Evolutionary conservation across 345 rosid genomes (phyloP).

Genomic region (Melaleuca quinquenervia): DNA sequence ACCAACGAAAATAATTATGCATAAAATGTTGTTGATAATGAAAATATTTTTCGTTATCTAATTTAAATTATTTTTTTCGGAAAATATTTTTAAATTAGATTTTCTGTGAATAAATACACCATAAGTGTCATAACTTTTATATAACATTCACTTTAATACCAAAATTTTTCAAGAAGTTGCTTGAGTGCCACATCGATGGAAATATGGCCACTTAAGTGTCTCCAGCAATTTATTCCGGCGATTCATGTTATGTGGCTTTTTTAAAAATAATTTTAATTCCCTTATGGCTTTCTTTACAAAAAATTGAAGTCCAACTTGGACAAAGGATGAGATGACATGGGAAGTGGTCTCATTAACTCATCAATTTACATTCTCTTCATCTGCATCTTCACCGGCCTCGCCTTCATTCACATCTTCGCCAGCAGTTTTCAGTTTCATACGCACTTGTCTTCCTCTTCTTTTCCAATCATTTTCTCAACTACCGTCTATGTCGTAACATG

Average conservation of each 20-base stretch:
- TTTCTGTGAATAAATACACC: too few species aligned
- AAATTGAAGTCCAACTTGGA: neutral
- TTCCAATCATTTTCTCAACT: neutral
- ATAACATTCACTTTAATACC: too few species aligned
- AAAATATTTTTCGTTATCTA: too few species aligned
- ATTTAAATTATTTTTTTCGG: too few species aligned
- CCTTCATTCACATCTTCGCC: neutral
- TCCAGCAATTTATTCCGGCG: rapidly evolving
- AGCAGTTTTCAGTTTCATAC: neutral
- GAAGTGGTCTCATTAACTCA: neutral
- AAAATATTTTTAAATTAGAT: too few species aligned
- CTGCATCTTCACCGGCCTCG: neutral
- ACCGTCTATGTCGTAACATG: neutral
- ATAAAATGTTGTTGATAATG: too few species aligned
- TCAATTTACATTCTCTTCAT: neutral
- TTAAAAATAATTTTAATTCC: too few species aligned
- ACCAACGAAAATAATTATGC: too few species aligned
- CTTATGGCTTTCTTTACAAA: neutral
- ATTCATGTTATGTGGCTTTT: neutral
- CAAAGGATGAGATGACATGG: neutral
- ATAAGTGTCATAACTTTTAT: neutral
- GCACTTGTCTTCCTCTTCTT: neutral
- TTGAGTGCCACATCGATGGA: neutral
- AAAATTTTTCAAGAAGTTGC: neutral
- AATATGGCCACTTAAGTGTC: neutral